Percentiles rank a stretch among this genome's conserved stretches.
Evolutionary conservation across 2,329 filamentous ascomycete genomes (phyloP).

Genomic region (Fusarium tricinctum): DNA sequence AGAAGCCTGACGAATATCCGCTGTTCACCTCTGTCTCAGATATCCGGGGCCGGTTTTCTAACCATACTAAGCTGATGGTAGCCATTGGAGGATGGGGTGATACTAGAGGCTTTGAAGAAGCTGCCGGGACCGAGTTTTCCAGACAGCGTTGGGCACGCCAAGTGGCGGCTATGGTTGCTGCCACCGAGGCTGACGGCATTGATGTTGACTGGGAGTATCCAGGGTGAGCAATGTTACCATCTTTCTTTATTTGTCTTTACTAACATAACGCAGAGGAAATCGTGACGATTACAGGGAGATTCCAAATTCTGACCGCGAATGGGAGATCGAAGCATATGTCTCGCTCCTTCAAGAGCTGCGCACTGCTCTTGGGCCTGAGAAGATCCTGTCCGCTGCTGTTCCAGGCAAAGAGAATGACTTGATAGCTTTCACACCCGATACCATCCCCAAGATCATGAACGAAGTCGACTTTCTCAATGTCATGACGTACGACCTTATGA

Average conservation of each 20-base stretch:
- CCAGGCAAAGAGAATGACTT: conserved; percentile 75
- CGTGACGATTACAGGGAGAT: conserved; percentile 76
- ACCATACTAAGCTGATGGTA: conserved; percentile 73
- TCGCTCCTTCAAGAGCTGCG: conserved; percentile 72
- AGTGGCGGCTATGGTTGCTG: conserved; percentile 72
- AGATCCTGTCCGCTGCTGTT: conserved; percentile 76
- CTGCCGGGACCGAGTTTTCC: conserved; percentile 64
- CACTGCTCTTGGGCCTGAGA: conserved; percentile 66
- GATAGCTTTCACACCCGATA: conserved; percentile 73
- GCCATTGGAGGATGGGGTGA: conserved; percentile 84
- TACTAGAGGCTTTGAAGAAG: conserved; percentile 71
- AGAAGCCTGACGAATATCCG: conserved; percentile 58
- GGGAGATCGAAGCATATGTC: conserved; percentile 75
- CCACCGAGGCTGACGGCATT: conserved; percentile 74
- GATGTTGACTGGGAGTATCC: conserved; percentile 77
- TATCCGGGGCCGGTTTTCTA: conserved; percentile 63
- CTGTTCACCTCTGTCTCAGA: conserved; percentile 67
- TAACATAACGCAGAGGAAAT: conserved; percentile 66
- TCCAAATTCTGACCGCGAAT: conserved; percentile 71
- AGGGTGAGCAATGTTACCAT: conserved; percentile 52
- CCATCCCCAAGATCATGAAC: conserved; percentile 69
- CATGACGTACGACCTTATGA: conserved; percentile 79
- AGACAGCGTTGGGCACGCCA: conserved; percentile 74
- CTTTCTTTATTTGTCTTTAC: background rate
- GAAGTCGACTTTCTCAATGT: conserved; percentile 77